Conservation (phyloP, 2,329 filamentous ascomycete species). For the Cordyceps cateniannulata region DNA sequence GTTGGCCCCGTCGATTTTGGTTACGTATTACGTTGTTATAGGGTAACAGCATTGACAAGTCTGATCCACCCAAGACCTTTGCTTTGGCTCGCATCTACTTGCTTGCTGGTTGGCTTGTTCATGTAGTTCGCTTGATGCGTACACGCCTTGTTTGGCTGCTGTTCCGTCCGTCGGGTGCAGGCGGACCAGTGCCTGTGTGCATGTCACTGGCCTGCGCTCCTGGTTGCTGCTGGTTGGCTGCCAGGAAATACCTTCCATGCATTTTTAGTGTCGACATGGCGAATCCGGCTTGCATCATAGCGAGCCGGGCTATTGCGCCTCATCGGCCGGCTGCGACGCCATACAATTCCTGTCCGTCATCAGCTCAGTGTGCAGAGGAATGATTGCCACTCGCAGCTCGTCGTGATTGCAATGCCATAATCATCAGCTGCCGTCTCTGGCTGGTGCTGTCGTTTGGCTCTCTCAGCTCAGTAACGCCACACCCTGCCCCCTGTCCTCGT, state of each 20-base stretch:
- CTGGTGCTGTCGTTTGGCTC: neutral
- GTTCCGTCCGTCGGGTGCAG: neutral
- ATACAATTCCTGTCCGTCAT: neutral
- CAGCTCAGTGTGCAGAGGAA: neutral
- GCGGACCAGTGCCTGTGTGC: neutral
- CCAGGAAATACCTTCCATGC: neutral
- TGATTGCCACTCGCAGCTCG: too few relatives aligned
- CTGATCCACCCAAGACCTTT: neutral
- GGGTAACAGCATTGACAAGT: conserved; percentile 19
- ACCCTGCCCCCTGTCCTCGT: neutral
- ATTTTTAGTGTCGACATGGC: neutral
- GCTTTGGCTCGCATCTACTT: neutral
- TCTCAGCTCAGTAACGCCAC: neutral
- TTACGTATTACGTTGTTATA: conserved; percentile 24
- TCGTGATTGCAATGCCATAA: neutral
- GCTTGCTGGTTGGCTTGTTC: neutral
- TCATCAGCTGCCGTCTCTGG: neutral
- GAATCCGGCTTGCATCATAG: neutral
- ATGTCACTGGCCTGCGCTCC: neutral
- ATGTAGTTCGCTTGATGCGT: neutral
- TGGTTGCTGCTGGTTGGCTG: neutral
- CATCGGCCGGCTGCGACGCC: conserved; percentile 6
- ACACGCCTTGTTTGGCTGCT: too few relatives aligned
- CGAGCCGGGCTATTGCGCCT: neutral
- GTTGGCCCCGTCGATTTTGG: conserved; percentile 9